Conservation (phyloP, 177 flowering plant species). For the Tripterygium wilfordii region DNA sequence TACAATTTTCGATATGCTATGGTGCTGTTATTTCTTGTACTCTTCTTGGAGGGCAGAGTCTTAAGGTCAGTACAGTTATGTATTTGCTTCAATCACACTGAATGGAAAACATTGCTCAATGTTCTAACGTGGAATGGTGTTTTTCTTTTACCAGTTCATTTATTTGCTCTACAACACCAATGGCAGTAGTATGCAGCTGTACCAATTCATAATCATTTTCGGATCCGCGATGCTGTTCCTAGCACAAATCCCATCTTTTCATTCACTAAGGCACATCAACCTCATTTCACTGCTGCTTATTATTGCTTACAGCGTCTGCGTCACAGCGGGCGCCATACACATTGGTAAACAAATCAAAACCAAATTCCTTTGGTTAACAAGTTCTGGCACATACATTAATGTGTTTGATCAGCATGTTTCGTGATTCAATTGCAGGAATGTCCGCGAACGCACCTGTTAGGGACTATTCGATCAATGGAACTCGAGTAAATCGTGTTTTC, state of each 20-base stretch:
- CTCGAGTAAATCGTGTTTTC: conserved; percentile 17
- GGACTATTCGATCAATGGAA: conserved; percentile 26
- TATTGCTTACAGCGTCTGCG: conserved; percentile 34
- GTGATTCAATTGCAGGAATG: conserved; percentile 11
- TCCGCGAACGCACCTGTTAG: conserved; percentile 18
- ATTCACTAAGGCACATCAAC: conserved; percentile 42
- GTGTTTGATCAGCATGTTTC: not conserved
- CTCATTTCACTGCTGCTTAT: conserved; percentile 28
- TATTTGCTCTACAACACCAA: conserved; percentile 26
- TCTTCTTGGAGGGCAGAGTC: conserved; percentile 37
- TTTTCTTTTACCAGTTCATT: conserved; percentile 23
- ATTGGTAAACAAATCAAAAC: conserved; percentile 20
- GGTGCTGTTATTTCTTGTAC: conserved; percentile 29
- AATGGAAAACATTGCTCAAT: too few relatives aligned
- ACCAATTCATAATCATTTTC: conserved; percentile 24
- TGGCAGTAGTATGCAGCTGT: conserved; percentile 36
- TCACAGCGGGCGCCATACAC: conserved; percentile 30
- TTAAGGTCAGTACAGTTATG: conserved; percentile 23
- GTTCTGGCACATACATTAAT: not conserved
- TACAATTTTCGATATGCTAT: conserved; percentile 31
- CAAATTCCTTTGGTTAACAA: not conserved
- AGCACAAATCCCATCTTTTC: conserved; percentile 48
- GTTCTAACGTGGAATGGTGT: too few relatives aligned
- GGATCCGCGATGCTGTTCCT: conserved; percentile 22
- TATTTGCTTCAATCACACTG: too few relatives aligned